Evolutionary conservation across 306 rosid genomes (phyloP).

Genomic region (Abrus pulchellus): DNA sequence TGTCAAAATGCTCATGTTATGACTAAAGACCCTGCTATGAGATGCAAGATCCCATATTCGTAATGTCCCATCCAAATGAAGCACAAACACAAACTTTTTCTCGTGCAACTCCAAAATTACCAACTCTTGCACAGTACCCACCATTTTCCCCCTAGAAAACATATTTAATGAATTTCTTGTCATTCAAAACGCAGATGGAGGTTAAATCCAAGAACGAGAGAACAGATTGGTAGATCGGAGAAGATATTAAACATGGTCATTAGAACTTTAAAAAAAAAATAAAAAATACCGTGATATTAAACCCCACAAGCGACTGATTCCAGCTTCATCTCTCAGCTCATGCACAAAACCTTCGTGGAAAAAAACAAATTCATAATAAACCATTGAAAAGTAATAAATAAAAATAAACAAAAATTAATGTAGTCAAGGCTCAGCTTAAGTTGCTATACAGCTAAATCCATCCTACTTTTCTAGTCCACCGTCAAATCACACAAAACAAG

Average conservation of each 20-base stretch:
- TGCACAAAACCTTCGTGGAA: conserved; percentile 58
- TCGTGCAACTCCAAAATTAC: conserved; percentile 65
- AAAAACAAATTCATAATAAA: conserved; percentile 47
- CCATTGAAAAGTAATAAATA: conserved; percentile 7
- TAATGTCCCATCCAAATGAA: conserved; percentile 81
- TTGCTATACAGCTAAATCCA: conserved; percentile 37
- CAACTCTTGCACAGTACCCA: conserved; percentile 82
- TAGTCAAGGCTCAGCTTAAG: conserved; percentile 23
- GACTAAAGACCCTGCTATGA: conserved; percentile 66
- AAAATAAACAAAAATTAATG: conserved; percentile 25
- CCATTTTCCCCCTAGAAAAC: conserved; percentile 77
- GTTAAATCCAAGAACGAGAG: conserved; percentile 34
- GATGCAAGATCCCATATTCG: conserved; percentile 86
- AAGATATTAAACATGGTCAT: not conserved
- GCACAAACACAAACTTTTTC: conserved; percentile 79
- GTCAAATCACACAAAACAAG: conserved; percentile 40
- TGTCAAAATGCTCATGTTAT: conserved; percentile 59
- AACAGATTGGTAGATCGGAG: conserved; percentile 2
- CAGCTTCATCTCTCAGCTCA: conserved; percentile 91
- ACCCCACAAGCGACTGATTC: conserved; percentile 90
- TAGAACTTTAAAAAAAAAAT: conserved; percentile 12
- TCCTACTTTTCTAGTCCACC: conserved; percentile 6
- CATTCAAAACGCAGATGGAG: conserved; percentile 17
- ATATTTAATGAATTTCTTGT: conserved; percentile 36
- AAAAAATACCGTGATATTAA: conserved; percentile 76